Evolutionary conservation across 176 grass and related monocot species (phyloP), one percentile per base, ranked within the genome.

Genomic region (Triticum aestivum): DNA sequence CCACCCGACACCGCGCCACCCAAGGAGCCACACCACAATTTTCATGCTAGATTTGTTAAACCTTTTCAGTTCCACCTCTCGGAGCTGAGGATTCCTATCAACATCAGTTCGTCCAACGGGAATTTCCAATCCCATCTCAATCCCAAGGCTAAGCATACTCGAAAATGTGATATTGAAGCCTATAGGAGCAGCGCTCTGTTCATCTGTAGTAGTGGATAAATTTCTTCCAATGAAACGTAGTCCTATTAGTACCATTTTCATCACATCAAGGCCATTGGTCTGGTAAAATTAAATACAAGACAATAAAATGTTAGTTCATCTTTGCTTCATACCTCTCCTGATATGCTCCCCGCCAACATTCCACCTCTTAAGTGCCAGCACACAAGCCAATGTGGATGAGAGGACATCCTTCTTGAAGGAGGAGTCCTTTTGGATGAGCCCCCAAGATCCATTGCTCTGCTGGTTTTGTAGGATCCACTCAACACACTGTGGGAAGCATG

Each of bases 401-500:
- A 93, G 83, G 32, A 56, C 30, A 71, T 92, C 86, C 39, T 89
- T 93, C 37, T 41, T 54, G 35, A 88, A 29, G n/a, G 61, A 78
- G 11, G 58, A 74, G 51, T 82, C 33, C 3, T 35, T 30, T 49
- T 56, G 21, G 45, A 17, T 14, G 58, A 85, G 58, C 26, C 79
- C 88, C 94, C 94, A 95, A 5, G 91, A 93, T 11, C 94, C 87
- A 80, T 95, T 78, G 75, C 8, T 5, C 26, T 89, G 80, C 56
- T 93, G 94, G 86, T 76, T 91, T n/a, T 85, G 35, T 30, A 93
- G 42, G 47, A 95, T 88, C 94, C 94, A 95, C 21, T 93, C 44
- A 0, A 95, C 14, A 37, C 86, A 93, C 23, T 73, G 78, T 3
- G 80, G 87, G 81, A 93, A 95, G 81, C 83, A 77, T 49, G 89